phyloP scores from a whole-genome alignment of 768 basidiomycete species.

The Russula brevipes region DNA sequence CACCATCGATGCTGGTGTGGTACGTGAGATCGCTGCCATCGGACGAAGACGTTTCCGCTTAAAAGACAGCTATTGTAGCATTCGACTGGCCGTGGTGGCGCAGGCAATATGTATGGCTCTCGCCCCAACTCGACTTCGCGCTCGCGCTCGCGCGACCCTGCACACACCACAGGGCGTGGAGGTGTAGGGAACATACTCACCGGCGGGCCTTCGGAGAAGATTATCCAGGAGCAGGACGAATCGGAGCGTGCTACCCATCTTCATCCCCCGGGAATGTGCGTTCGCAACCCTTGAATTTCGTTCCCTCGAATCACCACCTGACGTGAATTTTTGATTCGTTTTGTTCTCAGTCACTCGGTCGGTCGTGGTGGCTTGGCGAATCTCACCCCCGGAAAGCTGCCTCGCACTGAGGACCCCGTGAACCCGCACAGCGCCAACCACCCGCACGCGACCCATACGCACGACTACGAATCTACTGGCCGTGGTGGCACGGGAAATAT shows the following conservation, averaged over 20 bases:
- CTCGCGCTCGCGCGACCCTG: constrained; percentile 44
- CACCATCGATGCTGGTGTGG: neutral
- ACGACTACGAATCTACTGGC: constrained; percentile 42
- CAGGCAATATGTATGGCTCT: constrained; percentile 47
- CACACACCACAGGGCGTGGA: constrained; percentile 56
- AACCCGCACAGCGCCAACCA: constrained; percentile 8
- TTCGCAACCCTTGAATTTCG: constrained; percentile 6
- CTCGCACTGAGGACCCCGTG: constrained; percentile 25
- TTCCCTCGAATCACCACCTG: neutral
- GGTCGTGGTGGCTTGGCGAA: constrained; percentile 70
- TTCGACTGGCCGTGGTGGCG: constrained; percentile 61
- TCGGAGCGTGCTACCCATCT: constrained; percentile 33
- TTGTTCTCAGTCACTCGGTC: constrained; percentile 46
- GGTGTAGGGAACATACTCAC: constrained; percentile 54
- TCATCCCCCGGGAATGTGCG: constrained; percentile 38
- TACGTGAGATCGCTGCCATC: neutral
- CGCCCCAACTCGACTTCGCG: constrained; percentile 31
- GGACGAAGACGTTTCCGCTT: neutral
- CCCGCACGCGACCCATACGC: constrained; percentile 8
- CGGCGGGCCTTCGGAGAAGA: constrained; percentile 29
- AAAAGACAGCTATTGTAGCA: constrained; percentile 21
- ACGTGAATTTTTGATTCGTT: constrained; percentile 12
- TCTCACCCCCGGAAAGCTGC: constrained; percentile 35
- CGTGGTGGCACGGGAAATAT: constrained; percentile 65
- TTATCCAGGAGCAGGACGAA: constrained; percentile 34